Evolutionary conservation across 208 protist genomes (phyloP).

Genomic region (Leishmania turanica): DNA sequence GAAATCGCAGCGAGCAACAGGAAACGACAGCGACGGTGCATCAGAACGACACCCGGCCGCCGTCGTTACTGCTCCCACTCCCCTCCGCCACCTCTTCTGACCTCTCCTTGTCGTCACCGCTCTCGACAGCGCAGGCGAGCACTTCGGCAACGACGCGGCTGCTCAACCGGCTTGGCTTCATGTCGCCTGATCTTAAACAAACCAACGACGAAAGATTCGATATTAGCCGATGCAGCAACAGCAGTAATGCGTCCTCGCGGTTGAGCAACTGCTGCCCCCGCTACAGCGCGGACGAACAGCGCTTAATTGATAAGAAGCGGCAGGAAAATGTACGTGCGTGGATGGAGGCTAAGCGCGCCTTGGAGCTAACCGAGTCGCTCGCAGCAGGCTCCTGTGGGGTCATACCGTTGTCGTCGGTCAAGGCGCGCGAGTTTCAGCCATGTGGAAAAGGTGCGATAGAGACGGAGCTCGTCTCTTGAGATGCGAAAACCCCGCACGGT

Average conservation of each 20-base stretch:
- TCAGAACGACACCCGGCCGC: background rate
- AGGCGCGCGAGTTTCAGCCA: background rate
- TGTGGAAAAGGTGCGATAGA: background rate
- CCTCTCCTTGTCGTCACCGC: slow-evolving; percentile 6
- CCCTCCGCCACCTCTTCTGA: slow-evolving; percentile 20
- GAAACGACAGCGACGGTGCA: background rate
- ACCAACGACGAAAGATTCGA: background rate
- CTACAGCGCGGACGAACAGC: slow-evolving; percentile 37
- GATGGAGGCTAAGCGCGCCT: slow-evolving; percentile 43
- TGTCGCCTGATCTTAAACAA: background rate
- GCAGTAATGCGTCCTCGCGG: background rate
- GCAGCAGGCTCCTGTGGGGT: background rate
- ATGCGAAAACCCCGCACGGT: too few species aligned
- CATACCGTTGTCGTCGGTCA: slow-evolving; percentile 6
- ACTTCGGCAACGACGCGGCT: slow-evolving; percentile 1
- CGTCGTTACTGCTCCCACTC: slow-evolving; percentile 5
- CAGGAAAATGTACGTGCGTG: slow-evolving; percentile 39
- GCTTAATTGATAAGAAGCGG: slow-evolving; percentile 40
- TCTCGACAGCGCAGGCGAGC: background rate
- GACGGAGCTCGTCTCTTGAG: background rate
- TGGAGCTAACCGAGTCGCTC: slow-evolving; percentile 28
- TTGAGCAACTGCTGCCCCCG: slow-evolving; percentile 32
- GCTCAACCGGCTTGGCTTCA: slow-evolving; percentile 9
- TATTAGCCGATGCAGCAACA: background rate
- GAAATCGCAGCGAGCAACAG: background rate